phyloP scores from a whole-genome alignment of 805 yeast species.

The Sugiyamaella floridensis region DNA sequence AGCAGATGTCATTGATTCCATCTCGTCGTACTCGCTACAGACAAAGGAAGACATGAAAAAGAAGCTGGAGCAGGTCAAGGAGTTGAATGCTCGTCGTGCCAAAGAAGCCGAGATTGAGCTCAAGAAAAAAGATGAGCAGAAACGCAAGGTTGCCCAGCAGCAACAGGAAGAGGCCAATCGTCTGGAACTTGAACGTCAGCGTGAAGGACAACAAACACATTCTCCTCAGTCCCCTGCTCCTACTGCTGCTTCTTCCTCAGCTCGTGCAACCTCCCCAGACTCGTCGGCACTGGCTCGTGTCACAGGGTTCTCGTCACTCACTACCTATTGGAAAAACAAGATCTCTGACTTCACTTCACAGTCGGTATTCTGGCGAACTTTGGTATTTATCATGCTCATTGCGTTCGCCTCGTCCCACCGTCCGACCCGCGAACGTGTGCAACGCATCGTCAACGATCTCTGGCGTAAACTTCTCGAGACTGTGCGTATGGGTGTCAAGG shows the following conservation, averaged over 20 bases:
- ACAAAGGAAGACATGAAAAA: constrained; percentile 3
- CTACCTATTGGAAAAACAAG: constrained; percentile 10
- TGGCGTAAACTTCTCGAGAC: constrained; percentile 17
- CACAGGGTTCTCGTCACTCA: neutral
- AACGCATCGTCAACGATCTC: constrained; percentile 1
- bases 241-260: neutral
- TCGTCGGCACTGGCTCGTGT: neutral
- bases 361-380: constrained; percentile 1
- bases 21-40: neutral
- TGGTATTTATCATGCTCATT: constrained; percentile 11
- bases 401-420: constrained; percentile 12
- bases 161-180: neutral
- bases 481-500: constrained; percentile 20
- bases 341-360: neutral
- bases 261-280: neutral
- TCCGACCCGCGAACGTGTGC: constrained; percentile 5
- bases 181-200: neutral
- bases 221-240: neutral
- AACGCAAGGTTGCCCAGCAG: neutral
- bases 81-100: constrained; percentile 3
- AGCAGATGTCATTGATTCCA: constrained; percentile 10
- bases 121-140: constrained; percentile 2
- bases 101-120: constrained; percentile 8
- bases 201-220: neutral
- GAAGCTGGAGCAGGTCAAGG: constrained; percentile 2